phyloP scores from a whole-genome alignment of 2,329 filamentous ascomycete species.

The Exophiala sideris region DNA sequence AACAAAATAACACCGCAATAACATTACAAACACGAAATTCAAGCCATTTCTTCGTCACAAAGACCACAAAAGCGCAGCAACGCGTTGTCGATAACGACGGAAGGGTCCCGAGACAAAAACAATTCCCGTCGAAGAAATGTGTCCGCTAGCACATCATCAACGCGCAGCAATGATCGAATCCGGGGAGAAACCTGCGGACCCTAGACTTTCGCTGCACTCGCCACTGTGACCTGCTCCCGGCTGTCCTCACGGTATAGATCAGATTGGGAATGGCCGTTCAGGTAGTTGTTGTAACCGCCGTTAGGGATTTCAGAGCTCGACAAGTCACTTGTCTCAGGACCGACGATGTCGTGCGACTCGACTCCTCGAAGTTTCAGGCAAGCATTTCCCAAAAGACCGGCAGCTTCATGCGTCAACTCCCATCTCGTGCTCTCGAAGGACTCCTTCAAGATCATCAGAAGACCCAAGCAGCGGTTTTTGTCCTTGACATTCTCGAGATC shows the following conservation, averaged over 20 bases:
- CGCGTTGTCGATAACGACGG: too few relatives aligned
- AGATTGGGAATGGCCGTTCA: constrained; percentile 8
- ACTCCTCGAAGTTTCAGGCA: constrained; percentile 56
- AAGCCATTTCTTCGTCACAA: constrained; percentile 5
- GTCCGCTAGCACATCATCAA: too few relatives aligned
- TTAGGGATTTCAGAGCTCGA: constrained; percentile 6
- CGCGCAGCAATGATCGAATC: too few relatives aligned
- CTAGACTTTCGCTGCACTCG: constrained; percentile 16
- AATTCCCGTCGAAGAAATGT: too few relatives aligned
- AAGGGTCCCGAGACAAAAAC: too few relatives aligned
- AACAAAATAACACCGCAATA: neutral
- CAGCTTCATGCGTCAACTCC: constrained; percentile 88
- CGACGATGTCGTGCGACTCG: constrained; percentile 17
- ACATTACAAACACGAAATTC: neutral
- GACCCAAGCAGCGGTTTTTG: constrained; percentile 76
- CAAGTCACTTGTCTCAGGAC: constrained; percentile 5
- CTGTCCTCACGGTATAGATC: constrained; percentile 6
- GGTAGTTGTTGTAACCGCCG: constrained; percentile 1
- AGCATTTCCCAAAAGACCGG: constrained; percentile 74
- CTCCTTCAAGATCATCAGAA: constrained; percentile 77
- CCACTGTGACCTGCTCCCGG: constrained; percentile 16
- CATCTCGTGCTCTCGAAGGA: constrained; percentile 80
- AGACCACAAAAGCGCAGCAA: neutral
- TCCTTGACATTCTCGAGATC: constrained; percentile 70
- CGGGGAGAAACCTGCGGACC: neutral